Conservation (phyloP, 225 moss, liverwort and hornwort species). For the Physcomitrium patens region DNA sequence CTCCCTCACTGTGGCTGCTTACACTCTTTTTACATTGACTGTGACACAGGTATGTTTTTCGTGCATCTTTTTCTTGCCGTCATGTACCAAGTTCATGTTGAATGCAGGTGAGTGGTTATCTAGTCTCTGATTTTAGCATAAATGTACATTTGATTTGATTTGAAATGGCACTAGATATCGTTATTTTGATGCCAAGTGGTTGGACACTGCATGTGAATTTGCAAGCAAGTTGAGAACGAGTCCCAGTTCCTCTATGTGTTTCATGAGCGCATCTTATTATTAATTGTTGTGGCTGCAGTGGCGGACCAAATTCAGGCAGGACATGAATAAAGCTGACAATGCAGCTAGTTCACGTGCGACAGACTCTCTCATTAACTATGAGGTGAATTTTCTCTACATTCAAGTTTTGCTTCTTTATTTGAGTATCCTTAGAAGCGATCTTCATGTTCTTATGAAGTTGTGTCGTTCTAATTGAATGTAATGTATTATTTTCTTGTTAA, state of each 20-base stretch:
- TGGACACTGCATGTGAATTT: slow-evolving; percentile 10
- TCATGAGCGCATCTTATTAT: slow-evolving; percentile 31
- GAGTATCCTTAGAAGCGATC: neutral
- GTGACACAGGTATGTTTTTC: slow-evolving; percentile 81
- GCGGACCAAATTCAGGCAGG: slow-evolving; percentile 99
- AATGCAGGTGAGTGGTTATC: neutral
- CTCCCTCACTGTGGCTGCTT: slow-evolving; percentile 89
- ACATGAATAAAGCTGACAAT: slow-evolving; percentile 99
- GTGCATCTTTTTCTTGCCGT: slow-evolving; percentile 24
- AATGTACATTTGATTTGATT: slow-evolving; percentile 8
- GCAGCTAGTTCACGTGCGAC: slow-evolving; percentile 94
- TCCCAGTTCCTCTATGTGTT: slow-evolving; percentile 4
- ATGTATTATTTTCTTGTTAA: slow-evolving; percentile 14
- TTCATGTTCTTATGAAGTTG: neutral
- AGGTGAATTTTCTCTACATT: slow-evolving; percentile 48
- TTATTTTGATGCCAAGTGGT: slow-evolving; percentile 14
- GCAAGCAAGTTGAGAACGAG: slow-evolving; percentile 3
- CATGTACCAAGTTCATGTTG: slow-evolving; percentile 4
- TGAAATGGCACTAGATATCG: slow-evolving; percentile 6
- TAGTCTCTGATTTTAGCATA: slow-evolving; percentile 15
- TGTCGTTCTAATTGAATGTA: neutral
- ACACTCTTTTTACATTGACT: slow-evolving; percentile 90
- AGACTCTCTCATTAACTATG: slow-evolving; percentile 97
- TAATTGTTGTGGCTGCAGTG: slow-evolving; percentile 64
- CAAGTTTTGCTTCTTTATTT: neutral